Base-by-base conservation (phyloP, 495 filamentous ascomycete species). In the Bryoglossum gracile region DNA sequence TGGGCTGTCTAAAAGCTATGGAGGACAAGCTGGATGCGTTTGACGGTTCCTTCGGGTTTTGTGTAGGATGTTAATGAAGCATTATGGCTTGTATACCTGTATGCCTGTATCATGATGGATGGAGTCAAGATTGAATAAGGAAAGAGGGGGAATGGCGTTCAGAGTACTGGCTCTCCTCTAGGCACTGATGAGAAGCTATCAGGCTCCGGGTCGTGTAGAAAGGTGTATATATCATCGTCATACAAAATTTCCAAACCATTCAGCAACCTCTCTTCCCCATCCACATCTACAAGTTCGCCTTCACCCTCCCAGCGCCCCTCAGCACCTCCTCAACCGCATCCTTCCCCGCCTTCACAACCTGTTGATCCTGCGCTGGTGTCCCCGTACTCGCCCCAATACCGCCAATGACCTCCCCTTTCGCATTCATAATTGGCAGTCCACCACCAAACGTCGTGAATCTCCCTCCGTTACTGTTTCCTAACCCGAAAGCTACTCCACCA, bases 11-110 rank as follows among this genome's bases (percentile, higher is more conserved):
- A 16, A 69, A 62, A 59, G 70, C 61, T 30, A 71, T 66, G 69
- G 72, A 69, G 50, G 73, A 61, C 19, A 74, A 62, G 60, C 51
- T 58, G 62, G 64, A 68, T 42, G 65, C 70, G 19, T 78, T 78
- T 60, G 76, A 81, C 46, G 76, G 76, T 6, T 77, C 76, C 1
- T 78, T 78, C 62, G 76, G 77, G 9, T 78, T 76, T 46, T 73
- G 68, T 48, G 68, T 78, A n/a, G 73, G 73, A 30, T 58, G 55
- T 32, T 48, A 53, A 22, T 60, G 21, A 49, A 17, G 4, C 0
- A 40, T 8, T 22, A 17, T 43, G 18, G 18, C 16, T 18, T 18
- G 35, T 16, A 38, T 17, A 8, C 22, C 16, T 13, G 28, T 6
- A 32, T 32, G 28, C 13, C 11, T 3, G 6, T 38, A 38, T 19